phyloP scores from a whole-genome alignment of 257 asterid species.

The Nyctanthes arbortristis region DNA sequence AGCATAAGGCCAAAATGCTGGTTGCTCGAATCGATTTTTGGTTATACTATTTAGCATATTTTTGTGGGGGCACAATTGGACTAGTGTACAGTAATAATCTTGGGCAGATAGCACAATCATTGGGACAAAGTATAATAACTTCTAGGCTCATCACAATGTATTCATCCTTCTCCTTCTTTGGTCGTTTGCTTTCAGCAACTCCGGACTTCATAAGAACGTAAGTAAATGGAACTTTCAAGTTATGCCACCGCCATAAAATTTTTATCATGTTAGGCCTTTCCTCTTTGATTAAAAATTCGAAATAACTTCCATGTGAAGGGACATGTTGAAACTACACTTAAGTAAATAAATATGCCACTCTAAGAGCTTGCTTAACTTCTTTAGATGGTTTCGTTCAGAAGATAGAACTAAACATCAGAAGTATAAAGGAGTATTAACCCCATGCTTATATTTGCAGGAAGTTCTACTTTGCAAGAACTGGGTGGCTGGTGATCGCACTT shows the following conservation, averaged over 20 bases:
- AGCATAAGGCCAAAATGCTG: conserved; percentile 58
- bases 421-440: background rate
- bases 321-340: background rate
- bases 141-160: conserved; percentile 68
- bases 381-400: background rate
- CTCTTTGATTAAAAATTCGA: background rate
- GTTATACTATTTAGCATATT: conserved; percentile 70
- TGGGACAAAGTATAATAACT: conserved; percentile 62
- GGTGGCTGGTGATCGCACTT: conserved; percentile 80
- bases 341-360: background rate
- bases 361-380: background rate
- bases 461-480: conserved; percentile 74
- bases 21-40: conserved; percentile 74
- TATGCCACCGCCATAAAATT: background rate
- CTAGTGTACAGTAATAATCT: conserved; percentile 87
- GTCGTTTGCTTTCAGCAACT: conserved; percentile 89
- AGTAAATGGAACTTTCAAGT: conserved; percentile 37
- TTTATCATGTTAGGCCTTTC: background rate
- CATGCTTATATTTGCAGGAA: conserved; percentile 45
- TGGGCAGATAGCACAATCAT: conserved; percentile 88
- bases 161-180: conserved; percentile 90
- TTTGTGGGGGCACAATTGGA: conserved; percentile 94
- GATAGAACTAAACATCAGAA: background rate
- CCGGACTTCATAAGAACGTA: conserved; percentile 75
- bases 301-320: background rate